phyloP scores from a whole-genome alignment of 441 rosid species.

The Manihot esculenta region DNA sequence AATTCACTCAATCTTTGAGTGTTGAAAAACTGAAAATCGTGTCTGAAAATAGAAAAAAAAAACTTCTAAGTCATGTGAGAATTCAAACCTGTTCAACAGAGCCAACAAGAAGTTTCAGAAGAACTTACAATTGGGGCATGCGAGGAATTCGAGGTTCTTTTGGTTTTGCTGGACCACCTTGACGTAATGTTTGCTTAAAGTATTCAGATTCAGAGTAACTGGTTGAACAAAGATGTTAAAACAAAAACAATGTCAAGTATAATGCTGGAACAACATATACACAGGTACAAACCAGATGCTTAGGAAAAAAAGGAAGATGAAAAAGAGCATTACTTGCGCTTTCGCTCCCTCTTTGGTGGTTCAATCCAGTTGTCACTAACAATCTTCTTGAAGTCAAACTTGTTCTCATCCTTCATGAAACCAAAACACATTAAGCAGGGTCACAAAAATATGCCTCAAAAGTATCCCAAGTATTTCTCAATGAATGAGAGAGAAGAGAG shows the following conservation, averaged over 20 bases:
- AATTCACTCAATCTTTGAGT: slow-evolving; percentile 89
- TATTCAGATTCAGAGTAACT: slow-evolving; percentile 99
- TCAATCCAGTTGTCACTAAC: slow-evolving; percentile 98
- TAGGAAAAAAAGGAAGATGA: neutral
- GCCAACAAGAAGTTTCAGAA: slow-evolving; percentile 19
- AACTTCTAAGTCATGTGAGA: slow-evolving; percentile 4
- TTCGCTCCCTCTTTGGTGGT: slow-evolving; percentile 98
- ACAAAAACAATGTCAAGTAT: neutral
- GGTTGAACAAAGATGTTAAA: slow-evolving; percentile 14
- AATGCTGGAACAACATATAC: slow-evolving; percentile 17
- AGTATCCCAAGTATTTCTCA: slow-evolving; percentile 7
- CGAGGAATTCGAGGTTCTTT: slow-evolving; percentile 99
- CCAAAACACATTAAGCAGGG: slow-evolving; percentile 19
- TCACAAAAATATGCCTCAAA: neutral
- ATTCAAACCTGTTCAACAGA: neutral
- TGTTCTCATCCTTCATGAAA: slow-evolving; percentile 78
- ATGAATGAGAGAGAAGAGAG: slow-evolving; percentile 6
- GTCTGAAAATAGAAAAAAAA: slow-evolving; percentile 49
- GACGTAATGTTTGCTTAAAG: slow-evolving; percentile 96
- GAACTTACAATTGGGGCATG: slow-evolving; percentile 92
- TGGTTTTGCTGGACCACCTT: slow-evolving; percentile 96
- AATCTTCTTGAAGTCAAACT: slow-evolving; percentile 93
- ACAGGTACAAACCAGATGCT: neutral
- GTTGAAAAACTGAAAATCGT: slow-evolving; percentile 96
- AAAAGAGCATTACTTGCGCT: slow-evolving; percentile 77